A percentile compares a stretch with the other conserved stretches of the same genome.
These are phyloP conservation scores for Pestalotiopsis sp. DNA, from an alignment of 2,329 filamentous ascomycete genomes.

Conservation along the genomic window DNA sequence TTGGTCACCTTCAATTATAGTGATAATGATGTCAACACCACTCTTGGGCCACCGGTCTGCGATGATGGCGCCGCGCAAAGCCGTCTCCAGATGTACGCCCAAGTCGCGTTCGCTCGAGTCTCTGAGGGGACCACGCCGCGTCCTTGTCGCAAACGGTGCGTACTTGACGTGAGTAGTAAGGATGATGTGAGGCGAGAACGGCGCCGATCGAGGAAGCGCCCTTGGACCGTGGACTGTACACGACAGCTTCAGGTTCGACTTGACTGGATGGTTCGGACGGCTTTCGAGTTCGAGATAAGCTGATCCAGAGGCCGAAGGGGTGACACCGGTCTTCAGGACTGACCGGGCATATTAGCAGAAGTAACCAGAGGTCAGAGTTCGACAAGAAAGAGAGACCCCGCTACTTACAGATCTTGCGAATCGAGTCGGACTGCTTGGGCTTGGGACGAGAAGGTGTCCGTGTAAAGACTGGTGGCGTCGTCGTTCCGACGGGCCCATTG, in stretches of 20 bases:
- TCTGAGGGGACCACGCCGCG: conserved; percentile 81
- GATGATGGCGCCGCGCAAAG: conserved; percentile 85
- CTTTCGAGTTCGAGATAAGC: conserved; percentile 76
- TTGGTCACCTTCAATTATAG: conserved; percentile 90
- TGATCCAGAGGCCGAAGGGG: conserved; percentile 90
- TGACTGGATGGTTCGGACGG: conserved; percentile 42
- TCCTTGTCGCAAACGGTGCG: conserved; percentile 86
- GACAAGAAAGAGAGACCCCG: background rate
- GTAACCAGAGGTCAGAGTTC: background rate
- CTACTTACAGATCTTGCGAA: conserved; percentile 83
- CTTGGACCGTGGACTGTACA: conserved; percentile 93
- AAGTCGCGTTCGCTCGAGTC: conserved; percentile 87
- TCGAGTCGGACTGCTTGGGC: conserved; percentile 64
- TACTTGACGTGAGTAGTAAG: conserved; percentile 95
- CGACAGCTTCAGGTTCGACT: conserved; percentile 82
- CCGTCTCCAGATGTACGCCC: conserved; percentile 87
- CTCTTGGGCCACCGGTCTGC: conserved; percentile 98
- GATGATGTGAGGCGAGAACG: conserved; percentile 90
- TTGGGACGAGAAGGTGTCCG: conserved; percentile 39
- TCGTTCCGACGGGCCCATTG: conserved; percentile 82
- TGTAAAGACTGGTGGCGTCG: conserved; percentile 72
- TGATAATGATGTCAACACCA: conserved; percentile 92
- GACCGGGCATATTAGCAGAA: conserved; percentile 3
- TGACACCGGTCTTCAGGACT: conserved; percentile 91
- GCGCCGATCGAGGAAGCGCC: conserved; percentile 83